A percentile compares a stretch with the other conserved stretches of the same genome.
Evolutionary conservation across 371 early-diverging fungal species (phyloP).

Genomic region (Mucor piriformis): DNA sequence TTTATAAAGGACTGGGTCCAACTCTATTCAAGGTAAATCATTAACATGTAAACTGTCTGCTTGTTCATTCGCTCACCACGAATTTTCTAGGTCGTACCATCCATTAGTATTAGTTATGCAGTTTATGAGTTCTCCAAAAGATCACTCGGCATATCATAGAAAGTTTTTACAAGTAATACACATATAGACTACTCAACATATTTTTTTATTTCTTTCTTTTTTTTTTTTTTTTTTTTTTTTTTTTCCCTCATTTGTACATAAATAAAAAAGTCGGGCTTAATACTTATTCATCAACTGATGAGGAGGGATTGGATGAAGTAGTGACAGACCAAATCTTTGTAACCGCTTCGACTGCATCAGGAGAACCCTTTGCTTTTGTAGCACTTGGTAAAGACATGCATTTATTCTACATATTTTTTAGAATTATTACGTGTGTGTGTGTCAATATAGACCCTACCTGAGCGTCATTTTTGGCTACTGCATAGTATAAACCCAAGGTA

Average conservation of each 20-base stretch:
- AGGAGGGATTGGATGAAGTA: background rate
- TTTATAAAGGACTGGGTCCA: conserved; percentile 88
- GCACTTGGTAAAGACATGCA: background rate
- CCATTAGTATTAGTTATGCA: conserved; percentile 65
- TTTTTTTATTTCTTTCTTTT: background rate
- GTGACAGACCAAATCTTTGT: conserved; percentile 20
- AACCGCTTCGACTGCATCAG: conserved; percentile 18
- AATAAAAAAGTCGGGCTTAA: too few relatives aligned
- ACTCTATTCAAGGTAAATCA: conserved; percentile 71
- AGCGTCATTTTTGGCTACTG: background rate
- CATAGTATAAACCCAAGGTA: conserved; percentile 15
- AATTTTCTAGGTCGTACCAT: conserved; percentile 43
- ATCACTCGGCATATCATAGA: conserved; percentile 47
- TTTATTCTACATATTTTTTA: background rate
- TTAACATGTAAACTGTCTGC: too few relatives aligned
- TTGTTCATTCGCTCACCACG: too few relatives aligned
- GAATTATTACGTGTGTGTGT: background rate
- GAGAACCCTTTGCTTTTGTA: background rate
- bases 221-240: background rate
- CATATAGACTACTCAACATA: too few relatives aligned
- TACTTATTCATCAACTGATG: background rate
- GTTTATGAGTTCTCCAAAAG: conserved; percentile 62
- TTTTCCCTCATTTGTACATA: background rate
- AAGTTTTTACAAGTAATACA: background rate
- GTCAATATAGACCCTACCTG: background rate